Conservation (phyloP, 805 yeast species). For the Ogataea saltuana region DNA sequence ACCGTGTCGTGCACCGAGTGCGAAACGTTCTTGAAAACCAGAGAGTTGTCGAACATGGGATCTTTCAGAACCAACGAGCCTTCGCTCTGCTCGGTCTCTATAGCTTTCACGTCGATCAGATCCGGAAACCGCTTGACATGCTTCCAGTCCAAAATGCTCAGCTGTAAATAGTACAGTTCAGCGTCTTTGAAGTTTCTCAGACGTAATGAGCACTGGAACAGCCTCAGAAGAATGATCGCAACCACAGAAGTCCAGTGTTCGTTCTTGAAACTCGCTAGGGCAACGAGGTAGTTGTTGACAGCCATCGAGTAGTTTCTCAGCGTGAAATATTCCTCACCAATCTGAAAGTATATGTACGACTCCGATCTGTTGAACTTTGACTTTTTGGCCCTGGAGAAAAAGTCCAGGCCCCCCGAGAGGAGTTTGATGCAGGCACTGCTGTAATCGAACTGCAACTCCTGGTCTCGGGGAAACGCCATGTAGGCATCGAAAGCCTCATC, state of each 20-base stretch:
- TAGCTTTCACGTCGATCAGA: slow-evolving; percentile 7
- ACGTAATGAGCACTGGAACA: slow-evolving; percentile 41
- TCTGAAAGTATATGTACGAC: slow-evolving; percentile 46
- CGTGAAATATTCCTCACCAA: slow-evolving; percentile 49
- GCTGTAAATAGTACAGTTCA: slow-evolving; percentile 35
- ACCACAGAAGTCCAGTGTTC: slow-evolving; percentile 45
- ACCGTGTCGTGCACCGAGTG: slow-evolving; percentile 25
- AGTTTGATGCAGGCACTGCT: slow-evolving; percentile 28
- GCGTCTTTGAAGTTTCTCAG: slow-evolving; percentile 37
- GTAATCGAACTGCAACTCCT: slow-evolving; percentile 27
- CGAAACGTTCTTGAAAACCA: slow-evolving; percentile 20
- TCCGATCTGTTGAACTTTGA: slow-evolving; percentile 41
- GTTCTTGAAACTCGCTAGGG: slow-evolving; percentile 38
- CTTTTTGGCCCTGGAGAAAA: slow-evolving; percentile 38
- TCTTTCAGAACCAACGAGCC: slow-evolving; percentile 20
- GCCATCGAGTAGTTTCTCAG: slow-evolving; percentile 41
- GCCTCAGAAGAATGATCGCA: slow-evolving; percentile 35
- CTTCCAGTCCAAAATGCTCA: slow-evolving; percentile 29
- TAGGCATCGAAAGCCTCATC: slow-evolving; percentile 27
- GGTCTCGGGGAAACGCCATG: slow-evolving; percentile 27
- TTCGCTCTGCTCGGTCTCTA: slow-evolving; percentile 9
- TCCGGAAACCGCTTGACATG: slow-evolving; percentile 7
- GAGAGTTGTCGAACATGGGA: slow-evolving; percentile 19
- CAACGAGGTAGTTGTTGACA: slow-evolving; percentile 41
- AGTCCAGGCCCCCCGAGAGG: slow-evolving; percentile 39